Evolutionary conservation across 202 grass and related monocot species (phyloP).

Genomic region (Schoenoplectus triqueter): DNA sequence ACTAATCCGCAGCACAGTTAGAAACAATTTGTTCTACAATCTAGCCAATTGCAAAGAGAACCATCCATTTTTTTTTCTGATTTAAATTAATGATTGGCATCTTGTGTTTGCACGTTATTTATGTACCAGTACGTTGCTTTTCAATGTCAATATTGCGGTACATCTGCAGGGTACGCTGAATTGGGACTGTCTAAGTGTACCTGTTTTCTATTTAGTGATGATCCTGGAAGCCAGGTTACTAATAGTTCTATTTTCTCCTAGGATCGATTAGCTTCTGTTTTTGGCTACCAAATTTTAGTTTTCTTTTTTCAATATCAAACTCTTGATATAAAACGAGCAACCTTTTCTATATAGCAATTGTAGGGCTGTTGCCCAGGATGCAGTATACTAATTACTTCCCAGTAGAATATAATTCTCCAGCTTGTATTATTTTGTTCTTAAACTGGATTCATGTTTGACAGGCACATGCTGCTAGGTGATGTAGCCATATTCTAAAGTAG

Average conservation of each 20-base stretch:
- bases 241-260: no score
- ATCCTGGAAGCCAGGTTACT: no score
- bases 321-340: not conserved
- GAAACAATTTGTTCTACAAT: not conserved
- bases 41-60: not conserved
- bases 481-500: not conserved
- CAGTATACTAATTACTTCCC: no score
- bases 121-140: not conserved
- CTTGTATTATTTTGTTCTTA: not conserved
- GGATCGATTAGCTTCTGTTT: not conserved
- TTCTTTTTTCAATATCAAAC: not conserved
- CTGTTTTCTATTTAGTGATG: no score
- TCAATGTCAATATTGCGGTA: not conserved
- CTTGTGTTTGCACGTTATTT: not conserved
- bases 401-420: not conserved
- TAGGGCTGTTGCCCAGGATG: not conserved
- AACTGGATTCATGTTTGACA: not conserved
- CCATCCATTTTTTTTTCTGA: not conserved
- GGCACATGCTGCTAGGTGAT: conserved; percentile 5
- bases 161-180: not conserved
- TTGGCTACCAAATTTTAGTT: not conserved
- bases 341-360: not conserved
- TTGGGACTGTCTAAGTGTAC: not conserved
- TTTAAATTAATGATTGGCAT: not conserved
- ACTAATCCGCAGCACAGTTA: not conserved